phyloP scores from a whole-genome alignment of 805 yeast species.

The Spathaspora sp. region DNA sequence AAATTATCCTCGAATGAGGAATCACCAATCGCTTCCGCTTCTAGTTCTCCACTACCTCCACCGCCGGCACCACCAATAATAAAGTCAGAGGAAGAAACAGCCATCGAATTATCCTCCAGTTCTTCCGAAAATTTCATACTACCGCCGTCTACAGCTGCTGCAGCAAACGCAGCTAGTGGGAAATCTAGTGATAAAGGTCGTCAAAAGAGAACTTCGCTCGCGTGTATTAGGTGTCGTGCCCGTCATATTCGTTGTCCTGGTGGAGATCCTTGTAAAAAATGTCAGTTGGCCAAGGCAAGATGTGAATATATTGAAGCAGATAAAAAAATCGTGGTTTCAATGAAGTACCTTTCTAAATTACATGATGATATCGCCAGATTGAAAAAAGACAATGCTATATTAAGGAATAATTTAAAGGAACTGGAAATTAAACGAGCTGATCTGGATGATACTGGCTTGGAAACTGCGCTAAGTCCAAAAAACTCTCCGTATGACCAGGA shows the following conservation, averaged over 20 bases:
- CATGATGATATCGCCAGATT: constrained; percentile 65
- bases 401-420: constrained; percentile 43
- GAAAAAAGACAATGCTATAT: constrained; percentile 60
- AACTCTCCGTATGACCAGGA: neutral
- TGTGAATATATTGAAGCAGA: constrained; percentile 75
- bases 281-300: constrained; percentile 48
- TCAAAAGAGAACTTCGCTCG: constrained; percentile 34
- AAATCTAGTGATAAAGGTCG: constrained; percentile 1
- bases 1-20: neutral
- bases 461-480: neutral
- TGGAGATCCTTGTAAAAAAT: constrained; percentile 68
- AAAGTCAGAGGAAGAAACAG: constrained; percentile 2
- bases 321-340: constrained; percentile 67
- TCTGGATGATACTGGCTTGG: neutral
- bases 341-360: constrained; percentile 62
- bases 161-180: neutral
- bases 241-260: constrained; percentile 79
- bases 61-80: neutral
- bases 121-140: neutral
- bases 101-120: constrained; percentile 1
- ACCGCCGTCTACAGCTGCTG: neutral
- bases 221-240: constrained; percentile 65
- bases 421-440: constrained; percentile 12
- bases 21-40: neutral
- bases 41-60: neutral